phyloP scores from a whole-genome alignment of 768 basidiomycete genomes.

The Mycena metata region DNA sequence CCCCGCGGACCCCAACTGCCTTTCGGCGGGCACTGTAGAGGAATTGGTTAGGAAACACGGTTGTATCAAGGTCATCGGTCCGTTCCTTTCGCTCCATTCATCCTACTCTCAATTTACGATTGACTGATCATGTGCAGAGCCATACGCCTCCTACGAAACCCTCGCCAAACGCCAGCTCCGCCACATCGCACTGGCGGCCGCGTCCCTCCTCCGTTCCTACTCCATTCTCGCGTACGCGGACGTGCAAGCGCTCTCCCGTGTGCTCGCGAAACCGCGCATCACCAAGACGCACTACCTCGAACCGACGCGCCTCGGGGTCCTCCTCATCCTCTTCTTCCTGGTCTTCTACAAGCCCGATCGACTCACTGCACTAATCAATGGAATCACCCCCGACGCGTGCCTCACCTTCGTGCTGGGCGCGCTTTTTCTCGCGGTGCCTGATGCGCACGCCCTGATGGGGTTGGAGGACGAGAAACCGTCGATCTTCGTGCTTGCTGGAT shows the following conservation, averaged over 20 bases:
- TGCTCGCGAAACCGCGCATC: slow-evolving; percentile 4
- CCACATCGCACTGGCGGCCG: slow-evolving; percentile 16
- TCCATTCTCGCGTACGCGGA: not conserved
- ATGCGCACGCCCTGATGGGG: too few species aligned
- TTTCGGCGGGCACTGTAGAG: slow-evolving; percentile 18
- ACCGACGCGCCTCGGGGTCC: not conserved
- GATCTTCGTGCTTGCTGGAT: too few species aligned
- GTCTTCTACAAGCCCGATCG: too few species aligned
- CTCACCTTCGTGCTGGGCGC: too few species aligned
- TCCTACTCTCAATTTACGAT: not conserved
- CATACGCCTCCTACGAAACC: slow-evolving; percentile 30
- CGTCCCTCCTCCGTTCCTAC: slow-evolving; percentile 7
- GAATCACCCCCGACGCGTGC: too few species aligned
- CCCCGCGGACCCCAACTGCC: slow-evolving; percentile 25
- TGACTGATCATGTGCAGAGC: slow-evolving; percentile 9
- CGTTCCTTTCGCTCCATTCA: slow-evolving; percentile 1
- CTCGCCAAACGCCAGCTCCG: slow-evolving; percentile 24
- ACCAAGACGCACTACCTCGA: slow-evolving; percentile 1
- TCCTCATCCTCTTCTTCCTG: too few species aligned
- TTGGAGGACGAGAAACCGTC: too few species aligned
- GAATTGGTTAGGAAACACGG: slow-evolving; percentile 18
- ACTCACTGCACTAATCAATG: too few species aligned
- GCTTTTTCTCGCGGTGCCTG: too few species aligned
- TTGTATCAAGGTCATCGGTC: slow-evolving; percentile 34
- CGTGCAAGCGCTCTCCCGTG: not conserved